phyloP scores from a whole-genome alignment of 2,329 filamentous ascomycete genomes.

The Colletotrichum gloeosporioides region DNA sequence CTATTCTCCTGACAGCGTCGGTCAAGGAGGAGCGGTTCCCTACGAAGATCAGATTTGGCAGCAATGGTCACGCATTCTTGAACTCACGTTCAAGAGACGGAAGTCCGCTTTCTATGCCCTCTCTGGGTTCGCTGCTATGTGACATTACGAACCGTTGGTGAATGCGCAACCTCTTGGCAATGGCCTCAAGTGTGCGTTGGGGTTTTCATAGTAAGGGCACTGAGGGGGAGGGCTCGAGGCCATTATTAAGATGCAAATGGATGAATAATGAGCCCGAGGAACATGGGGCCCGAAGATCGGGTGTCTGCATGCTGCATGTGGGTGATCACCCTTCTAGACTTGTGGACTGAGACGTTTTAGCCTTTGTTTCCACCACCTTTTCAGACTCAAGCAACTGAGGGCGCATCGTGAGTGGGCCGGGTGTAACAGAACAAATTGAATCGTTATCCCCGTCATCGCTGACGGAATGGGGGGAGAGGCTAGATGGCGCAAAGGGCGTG shows the following conservation, averaged over 20 bases:
- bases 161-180: not conserved
- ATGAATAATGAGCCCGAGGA: conserved; percentile 10
- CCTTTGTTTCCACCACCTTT: conserved; percentile 8
- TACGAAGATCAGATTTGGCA: not conserved
- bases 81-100: conserved; percentile 1
- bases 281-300: conserved; percentile 12
- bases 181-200: not conserved
- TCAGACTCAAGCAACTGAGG: not conserved
- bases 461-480: not conserved
- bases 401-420: conserved; percentile 9
- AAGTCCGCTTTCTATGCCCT: not conserved
- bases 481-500: not conserved
- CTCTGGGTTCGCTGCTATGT: not conserved
- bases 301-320: conserved; percentile 17
- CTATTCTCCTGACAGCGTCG: conserved; percentile 24
- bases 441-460: conserved; percentile 15
- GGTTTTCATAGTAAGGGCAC: not conserved
- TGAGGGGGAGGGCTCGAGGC: not conserved
- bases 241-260: conserved; percentile 8
- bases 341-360: conserved; percentile 3
- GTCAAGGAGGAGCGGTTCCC: not conserved
- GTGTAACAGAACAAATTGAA: not conserved
- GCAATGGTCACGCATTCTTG: not conserved
- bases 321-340: not conserved
- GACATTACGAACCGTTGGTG: not conserved